Evolutionary conservation across 75 land plant genomes (phyloP).

Genomic region (Pinus tabuliformis): DNA sequence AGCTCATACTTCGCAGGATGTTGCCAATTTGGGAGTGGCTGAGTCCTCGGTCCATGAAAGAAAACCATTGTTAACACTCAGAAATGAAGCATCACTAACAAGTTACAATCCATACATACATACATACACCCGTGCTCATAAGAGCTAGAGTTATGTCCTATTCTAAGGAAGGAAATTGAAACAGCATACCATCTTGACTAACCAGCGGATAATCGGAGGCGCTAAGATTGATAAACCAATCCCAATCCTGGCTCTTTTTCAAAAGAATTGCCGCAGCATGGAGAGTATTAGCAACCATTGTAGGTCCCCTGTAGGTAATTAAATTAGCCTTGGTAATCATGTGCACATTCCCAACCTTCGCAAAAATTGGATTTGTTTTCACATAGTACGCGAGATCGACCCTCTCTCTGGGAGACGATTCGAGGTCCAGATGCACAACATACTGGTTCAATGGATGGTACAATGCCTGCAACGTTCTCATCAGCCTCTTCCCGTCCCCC

Average conservation of each 20-base stretch:
- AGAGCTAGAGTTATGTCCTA: too few species aligned
- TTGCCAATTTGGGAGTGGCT: too few species aligned
- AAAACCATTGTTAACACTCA: too few species aligned
- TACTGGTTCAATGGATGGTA: slow-evolving; percentile 75
- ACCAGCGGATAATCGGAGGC: slow-evolving; percentile 78
- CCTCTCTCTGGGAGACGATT: slow-evolving; percentile 44
- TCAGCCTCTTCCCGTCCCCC: slow-evolving; percentile 44
- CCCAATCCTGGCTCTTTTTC: slow-evolving; percentile 57
- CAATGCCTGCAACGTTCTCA: slow-evolving; percentile 42
- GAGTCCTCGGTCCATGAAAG: too few species aligned
- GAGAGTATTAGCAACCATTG: slow-evolving; percentile 67
- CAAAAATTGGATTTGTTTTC: slow-evolving; percentile 17
- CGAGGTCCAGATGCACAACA: slow-evolving; percentile 63
- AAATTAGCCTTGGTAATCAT: slow-evolving; percentile 56
- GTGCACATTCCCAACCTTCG: slow-evolving; percentile 43
- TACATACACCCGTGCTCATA: too few species aligned
- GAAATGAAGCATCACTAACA: too few species aligned
- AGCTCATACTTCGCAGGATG: too few species aligned
- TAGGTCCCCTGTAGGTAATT: slow-evolving; percentile 59
- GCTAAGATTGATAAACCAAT: slow-evolving; percentile 80
- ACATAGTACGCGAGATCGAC: slow-evolving; percentile 29
- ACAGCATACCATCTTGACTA: slow-evolving; percentile 60
- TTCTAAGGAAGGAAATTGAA: neutral
- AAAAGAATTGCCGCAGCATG: slow-evolving; percentile 71
- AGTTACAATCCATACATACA: too few species aligned